phyloP scores from a whole-genome alignment of 2,329 filamentous ascomycete genomes.

The Rutstroemia sydowiana region DNA sequence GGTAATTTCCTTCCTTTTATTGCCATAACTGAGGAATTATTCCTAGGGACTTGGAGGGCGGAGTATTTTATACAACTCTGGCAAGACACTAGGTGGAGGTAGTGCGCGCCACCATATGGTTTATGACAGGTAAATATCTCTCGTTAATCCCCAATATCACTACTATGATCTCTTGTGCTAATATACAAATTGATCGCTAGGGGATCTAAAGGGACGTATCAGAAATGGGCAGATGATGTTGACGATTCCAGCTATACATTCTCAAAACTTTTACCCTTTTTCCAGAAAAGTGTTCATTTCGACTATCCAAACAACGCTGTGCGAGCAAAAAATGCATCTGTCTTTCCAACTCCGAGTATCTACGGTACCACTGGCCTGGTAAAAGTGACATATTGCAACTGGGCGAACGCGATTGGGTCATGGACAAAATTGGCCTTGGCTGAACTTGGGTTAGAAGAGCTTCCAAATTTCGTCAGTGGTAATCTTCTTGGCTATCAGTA shows the following conservation, averaged over 20 bases:
- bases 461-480: background rate
- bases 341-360: background rate
- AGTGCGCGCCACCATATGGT: slow-evolving; percentile 9
- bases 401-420: background rate
- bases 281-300: slow-evolving; percentile 30
- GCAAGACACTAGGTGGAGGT: slow-evolving; percentile 21
- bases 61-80: slow-evolving; percentile 7
- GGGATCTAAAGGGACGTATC: slow-evolving; percentile 19
- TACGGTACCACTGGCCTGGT: background rate
- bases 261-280: slow-evolving; percentile 39
- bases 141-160: background rate
- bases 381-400: background rate
- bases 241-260: slow-evolving; percentile 40
- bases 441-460: background rate
- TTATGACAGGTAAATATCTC: background rate
- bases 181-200: no score
- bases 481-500: background rate
- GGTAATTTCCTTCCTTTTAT: background rate
- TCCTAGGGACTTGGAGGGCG: slow-evolving; percentile 10
- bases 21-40: background rate
- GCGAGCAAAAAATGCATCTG: background rate
- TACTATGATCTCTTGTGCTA: background rate
- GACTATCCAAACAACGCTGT: slow-evolving; percentile 20
- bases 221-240: slow-evolving; percentile 37
- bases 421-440: background rate